Base-by-base conservation (phyloP, 2,329 filamentous ascomycete genomes). In the Fusarium pininemorale region DNA sequence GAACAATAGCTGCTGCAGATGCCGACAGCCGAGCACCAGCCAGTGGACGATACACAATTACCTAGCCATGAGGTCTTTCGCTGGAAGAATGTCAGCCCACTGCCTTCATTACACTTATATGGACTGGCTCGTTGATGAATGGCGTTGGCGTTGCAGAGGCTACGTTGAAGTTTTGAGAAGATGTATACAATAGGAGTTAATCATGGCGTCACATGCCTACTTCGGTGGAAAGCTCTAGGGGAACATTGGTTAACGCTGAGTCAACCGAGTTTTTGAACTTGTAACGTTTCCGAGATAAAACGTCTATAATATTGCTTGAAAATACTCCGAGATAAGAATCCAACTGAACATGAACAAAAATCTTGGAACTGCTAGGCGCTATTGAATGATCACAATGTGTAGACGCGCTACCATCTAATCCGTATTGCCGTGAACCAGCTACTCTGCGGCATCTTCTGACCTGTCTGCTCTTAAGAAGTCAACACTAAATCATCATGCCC, bases 1-100 rank as follows among this genome's bases (percentile, higher is more conserved):
- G 94, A 18, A 98, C 95, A 0, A 90, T 97, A 78, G 94, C 94
- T 20, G 95, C 95, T 16, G 94, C 93, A 32, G 95, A 98, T 78
- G 92, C 93, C n/a, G 93, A 96, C 80, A 92, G 90, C 68, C 89
- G 95, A 72, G 92, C 93, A 20, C 93, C 94, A 3, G 91, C 91
- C 28, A 92, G 91, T 79, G 94, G 94, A 66, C 90, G 95, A 78
- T 99, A 98, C 81, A 97, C 90, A 51, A 94, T 98, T 78, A 90
- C 94, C 64, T 97, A 86, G 74, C 20, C n/a, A 28, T 44, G 48
- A 14, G 24, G n/a, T n/a, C 15, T 39, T 28, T 45, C 65, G 48
- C 30, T 41, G 30, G 15, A n/a, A 41, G 22, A 20, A 16, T n/a
- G 50, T 42, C 24, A 20, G 12, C 48, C 35, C 32, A n/a, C 35